Conservation (phyloP, 2,329 filamentous ascomycete species). For the Drechslerella dactyloides region DNA sequence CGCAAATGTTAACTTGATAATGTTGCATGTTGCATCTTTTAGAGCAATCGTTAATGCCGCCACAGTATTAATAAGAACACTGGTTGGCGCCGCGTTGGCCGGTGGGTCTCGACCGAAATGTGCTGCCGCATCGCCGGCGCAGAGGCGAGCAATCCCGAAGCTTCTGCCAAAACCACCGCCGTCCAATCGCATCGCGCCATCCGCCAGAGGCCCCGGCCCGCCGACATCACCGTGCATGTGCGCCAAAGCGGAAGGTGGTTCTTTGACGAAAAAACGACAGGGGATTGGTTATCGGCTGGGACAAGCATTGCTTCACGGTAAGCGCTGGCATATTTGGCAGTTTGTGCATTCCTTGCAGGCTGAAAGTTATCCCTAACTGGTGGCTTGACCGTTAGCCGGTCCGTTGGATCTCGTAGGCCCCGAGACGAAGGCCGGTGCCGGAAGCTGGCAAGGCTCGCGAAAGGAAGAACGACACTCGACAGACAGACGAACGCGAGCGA, state of each 20-base stretch:
- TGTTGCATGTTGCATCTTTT: too few species aligned
- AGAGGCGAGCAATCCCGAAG: background rate
- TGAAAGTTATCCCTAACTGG: background rate
- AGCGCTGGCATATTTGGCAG: background rate
- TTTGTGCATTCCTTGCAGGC: background rate
- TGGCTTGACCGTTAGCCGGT: background rate
- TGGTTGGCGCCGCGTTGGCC: too few species aligned
- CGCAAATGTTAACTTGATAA: too few species aligned
- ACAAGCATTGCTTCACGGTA: background rate
- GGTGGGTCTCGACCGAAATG: background rate
- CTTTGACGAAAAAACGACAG: constrained; percentile 5
- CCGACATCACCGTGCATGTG: constrained; percentile 11
- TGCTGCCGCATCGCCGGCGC: background rate
- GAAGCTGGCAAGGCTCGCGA: too few species aligned
- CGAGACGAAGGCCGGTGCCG: too few species aligned
- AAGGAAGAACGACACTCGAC: too few species aligned
- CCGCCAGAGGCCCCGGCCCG: background rate
- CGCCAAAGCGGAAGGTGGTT: constrained; percentile 20
- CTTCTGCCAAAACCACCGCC: background rate
- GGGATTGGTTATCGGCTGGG: background rate
- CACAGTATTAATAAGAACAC: too few species aligned
- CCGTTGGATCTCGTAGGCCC: background rate
- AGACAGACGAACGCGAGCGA: too few species aligned
- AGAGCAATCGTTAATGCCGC: too few species aligned
- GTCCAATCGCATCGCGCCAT: constrained; percentile 6